Evolutionary conservation across 2,329 filamentous ascomycete species (phyloP).

Genomic region (Teratosphaeria epicoccoides): DNA sequence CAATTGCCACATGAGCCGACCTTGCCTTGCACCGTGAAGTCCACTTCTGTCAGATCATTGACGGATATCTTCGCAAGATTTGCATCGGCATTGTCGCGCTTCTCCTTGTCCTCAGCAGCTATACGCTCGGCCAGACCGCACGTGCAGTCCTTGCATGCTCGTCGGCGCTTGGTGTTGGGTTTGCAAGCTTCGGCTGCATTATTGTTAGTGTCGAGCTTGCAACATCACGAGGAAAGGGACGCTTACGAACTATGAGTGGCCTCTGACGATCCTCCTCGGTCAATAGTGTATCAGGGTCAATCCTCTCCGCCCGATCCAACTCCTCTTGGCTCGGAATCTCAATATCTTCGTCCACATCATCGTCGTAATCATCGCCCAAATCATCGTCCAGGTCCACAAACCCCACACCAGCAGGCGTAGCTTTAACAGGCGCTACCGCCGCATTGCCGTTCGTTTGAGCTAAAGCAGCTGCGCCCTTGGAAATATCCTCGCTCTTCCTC

Average conservation of each 20-base stretch:
- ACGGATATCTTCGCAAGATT: constrained; percentile 48
- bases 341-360: constrained; percentile 26
- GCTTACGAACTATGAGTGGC: constrained; percentile 65
- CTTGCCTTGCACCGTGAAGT: constrained; percentile 97
- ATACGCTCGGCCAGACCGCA: constrained; percentile 82
- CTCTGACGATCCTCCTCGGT: constrained; percentile 73
- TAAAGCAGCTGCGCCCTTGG: constrained; percentile 4
- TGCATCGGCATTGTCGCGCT: constrained; percentile 54
- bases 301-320: constrained; percentile 61
- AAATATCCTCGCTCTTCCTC: constrained; percentile 24
- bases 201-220: background rate
- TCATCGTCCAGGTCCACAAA: constrained; percentile 56
- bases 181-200: constrained; percentile 67
- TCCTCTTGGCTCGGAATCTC: constrained; percentile 27
- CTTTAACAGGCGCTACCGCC: constrained; percentile 26
- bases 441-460: constrained; percentile 29
- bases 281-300: constrained; percentile 81
- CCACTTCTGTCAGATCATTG: constrained; percentile 77
- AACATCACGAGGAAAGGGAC: background rate
- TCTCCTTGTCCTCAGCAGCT: constrained; percentile 69
- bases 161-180: constrained; percentile 79
- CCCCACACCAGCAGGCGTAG: constrained; percentile 49
- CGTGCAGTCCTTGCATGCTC: constrained; percentile 95
- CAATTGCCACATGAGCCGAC: constrained; percentile 92
- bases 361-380: constrained; percentile 37